Conservation (phyloP, 257 asterid species). For the Solanum virginianum region DNA sequence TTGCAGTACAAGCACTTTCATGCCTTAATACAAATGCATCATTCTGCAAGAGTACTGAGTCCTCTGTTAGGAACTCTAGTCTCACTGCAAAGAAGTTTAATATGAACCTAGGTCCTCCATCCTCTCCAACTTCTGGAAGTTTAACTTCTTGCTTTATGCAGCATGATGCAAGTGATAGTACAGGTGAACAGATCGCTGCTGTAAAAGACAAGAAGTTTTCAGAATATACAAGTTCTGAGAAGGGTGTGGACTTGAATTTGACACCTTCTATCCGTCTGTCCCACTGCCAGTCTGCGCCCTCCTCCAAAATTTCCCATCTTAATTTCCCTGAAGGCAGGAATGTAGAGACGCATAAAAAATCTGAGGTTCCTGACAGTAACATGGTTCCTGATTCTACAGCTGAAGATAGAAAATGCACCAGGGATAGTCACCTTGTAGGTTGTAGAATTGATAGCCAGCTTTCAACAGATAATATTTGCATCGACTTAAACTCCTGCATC, state of each 20-base stretch:
- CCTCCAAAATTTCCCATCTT: background rate
- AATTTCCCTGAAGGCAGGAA: background rate
- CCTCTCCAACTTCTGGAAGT: background rate
- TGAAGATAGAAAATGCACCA: background rate
- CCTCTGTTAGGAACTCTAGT: background rate
- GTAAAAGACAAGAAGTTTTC: slow-evolving; percentile 10
- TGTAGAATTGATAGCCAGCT: slow-evolving; percentile 4
- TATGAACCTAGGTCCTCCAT: background rate
- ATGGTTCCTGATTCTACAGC: background rate
- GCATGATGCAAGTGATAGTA: background rate
- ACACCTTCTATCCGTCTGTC: slow-evolving; percentile 18
- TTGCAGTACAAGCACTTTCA: slow-evolving; percentile 14
- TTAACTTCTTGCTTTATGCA: background rate
- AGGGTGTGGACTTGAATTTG: slow-evolving; percentile 33
- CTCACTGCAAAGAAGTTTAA: background rate
- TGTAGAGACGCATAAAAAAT: background rate
- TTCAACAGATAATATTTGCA: slow-evolving; percentile 4
- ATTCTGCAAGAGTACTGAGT: background rate
- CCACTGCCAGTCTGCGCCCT: background rate
- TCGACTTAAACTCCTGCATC: slow-evolving; percentile 14
- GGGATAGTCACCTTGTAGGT: background rate
- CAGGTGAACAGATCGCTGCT: background rate
- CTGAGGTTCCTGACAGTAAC: background rate
- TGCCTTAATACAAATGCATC: background rate
- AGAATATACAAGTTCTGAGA: slow-evolving; percentile 3